Evolutionary conservation across 1,139 yeast genomes (phyloP).

Genomic region (Scheffersomyces illinoinensis): DNA sequence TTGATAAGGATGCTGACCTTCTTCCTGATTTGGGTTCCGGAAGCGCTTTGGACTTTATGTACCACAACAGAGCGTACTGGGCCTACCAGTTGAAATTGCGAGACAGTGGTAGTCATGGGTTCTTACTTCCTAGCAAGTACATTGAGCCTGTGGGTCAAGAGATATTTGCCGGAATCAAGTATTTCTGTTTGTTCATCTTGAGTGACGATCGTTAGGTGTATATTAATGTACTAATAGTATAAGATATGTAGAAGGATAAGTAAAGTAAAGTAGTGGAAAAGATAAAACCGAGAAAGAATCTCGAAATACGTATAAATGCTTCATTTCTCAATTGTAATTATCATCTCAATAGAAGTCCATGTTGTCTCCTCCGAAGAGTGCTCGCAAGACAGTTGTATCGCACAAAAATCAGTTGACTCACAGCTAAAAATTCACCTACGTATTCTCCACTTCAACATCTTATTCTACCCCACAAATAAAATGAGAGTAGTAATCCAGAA

Average conservation of each 20-base stretch:
- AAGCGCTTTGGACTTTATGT: slow-evolving; percentile 80
- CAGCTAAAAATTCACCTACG: background rate
- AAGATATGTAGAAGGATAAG: background rate
- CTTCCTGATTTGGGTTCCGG: slow-evolving; percentile 80
- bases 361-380: no score
- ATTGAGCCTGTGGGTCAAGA: slow-evolving; percentile 80
- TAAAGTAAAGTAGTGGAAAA: no score
- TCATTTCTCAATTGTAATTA: background rate
- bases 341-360: background rate
- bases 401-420: background rate
- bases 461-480: background rate
- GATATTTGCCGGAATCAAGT: slow-evolving; percentile 65
- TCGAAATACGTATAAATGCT: no score
- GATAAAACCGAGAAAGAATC: background rate
- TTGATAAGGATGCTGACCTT: slow-evolving; percentile 70
- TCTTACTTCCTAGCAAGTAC: slow-evolving; percentile 68
- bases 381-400: background rate
- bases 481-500: slow-evolving; percentile 91
- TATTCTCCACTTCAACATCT: background rate
- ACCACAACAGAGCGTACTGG: slow-evolving; percentile 78
- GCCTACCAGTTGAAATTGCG: slow-evolving; percentile 81
- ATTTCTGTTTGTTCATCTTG: slow-evolving; percentile 68
- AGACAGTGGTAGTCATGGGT: slow-evolving; percentile 84
- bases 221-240: background rate
- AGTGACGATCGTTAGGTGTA: slow-evolving; percentile 24